A percentile compares a stretch with the other conserved stretches of the same genome.
These are phyloP conservation scores for Crotalaria pallida DNA, from an alignment of 306 rosid species.

Conservation along the genomic window DNA sequence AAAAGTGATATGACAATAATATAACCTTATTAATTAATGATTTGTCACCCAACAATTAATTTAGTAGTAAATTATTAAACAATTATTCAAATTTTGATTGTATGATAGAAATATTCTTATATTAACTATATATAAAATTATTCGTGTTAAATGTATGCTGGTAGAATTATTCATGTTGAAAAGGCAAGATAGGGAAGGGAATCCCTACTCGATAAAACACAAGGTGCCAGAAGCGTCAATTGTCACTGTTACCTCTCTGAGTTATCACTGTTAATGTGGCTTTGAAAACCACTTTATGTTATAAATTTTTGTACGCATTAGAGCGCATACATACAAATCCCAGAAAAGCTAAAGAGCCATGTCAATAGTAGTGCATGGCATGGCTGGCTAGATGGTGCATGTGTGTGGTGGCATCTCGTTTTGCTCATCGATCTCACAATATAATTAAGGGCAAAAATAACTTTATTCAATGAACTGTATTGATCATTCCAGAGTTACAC, in stretches of 20 bases:
- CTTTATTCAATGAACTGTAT: slow-evolving; percentile 18
- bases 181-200: no score
- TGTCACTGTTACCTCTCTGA: slow-evolving; percentile 17
- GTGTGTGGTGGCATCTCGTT: slow-evolving; percentile 7
- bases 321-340: background rate
- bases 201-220: slow-evolving; percentile 3
- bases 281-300: background rate
- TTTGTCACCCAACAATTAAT: no score
- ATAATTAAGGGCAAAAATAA: slow-evolving; percentile 4
- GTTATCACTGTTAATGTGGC: slow-evolving; percentile 27
- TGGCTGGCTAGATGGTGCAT: background rate
- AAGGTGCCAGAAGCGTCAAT: slow-evolving; percentile 6
- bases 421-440: slow-evolving; percentile 9
- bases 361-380: background rate
- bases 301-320: slow-evolving; percentile 23
- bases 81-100: no score
- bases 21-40: no score
- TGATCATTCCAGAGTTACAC: slow-evolving; percentile 15
- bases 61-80: no score
- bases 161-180: no score
- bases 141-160: no score
- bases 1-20: no score
- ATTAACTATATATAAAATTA: no score
- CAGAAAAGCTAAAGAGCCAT: background rate
- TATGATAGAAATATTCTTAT: no score